A percentile compares a stretch with the other conserved stretches of the same genome.
Evolutionary conservation across 140 eudicot genomes (phyloP).

Genomic region (Oenanthe javanica): DNA sequence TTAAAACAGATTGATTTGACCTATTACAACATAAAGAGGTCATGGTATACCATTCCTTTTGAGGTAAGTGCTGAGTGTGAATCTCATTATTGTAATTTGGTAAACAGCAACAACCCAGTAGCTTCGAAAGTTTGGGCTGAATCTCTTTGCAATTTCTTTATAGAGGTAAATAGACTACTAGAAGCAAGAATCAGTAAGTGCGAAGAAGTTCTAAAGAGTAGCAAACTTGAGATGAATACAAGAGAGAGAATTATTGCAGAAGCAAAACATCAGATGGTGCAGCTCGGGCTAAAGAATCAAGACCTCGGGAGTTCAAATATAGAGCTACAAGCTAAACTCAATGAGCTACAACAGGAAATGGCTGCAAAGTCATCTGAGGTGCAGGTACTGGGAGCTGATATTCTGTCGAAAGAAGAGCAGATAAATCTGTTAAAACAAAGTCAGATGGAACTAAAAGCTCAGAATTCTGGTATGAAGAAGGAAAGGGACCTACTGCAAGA

Average conservation of each 20-base stretch:
- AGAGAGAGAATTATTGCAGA: slow-evolving; percentile 35
- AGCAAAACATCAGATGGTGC: slow-evolving; percentile 33
- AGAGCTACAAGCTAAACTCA: slow-evolving; percentile 12
- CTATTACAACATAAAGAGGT: slow-evolving; percentile 26
- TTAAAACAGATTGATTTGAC: slow-evolving; percentile 22
- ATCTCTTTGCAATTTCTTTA: slow-evolving; percentile 14
- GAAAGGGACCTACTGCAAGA: slow-evolving; percentile 50
- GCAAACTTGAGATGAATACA: slow-evolving; percentile 23
- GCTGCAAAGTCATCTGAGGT: slow-evolving; percentile 17
- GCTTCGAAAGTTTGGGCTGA: slow-evolving; percentile 13
- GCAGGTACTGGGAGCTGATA: slow-evolving; percentile 13
- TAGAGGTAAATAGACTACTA: slow-evolving; percentile 29
- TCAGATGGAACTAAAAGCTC: slow-evolving; percentile 33
- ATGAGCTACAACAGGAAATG: slow-evolving; percentile 16
- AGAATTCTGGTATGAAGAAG: slow-evolving; percentile 30
- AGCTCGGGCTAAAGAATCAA: slow-evolving; percentile 25
- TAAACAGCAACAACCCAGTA: not conserved
- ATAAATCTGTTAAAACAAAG: slow-evolving; percentile 12
- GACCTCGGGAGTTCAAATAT: slow-evolving; percentile 34
- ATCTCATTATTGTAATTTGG: slow-evolving; percentile 12
- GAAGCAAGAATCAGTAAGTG: slow-evolving; percentile 26
- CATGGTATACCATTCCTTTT: slow-evolving; percentile 13
- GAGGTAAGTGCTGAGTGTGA: slow-evolving; percentile 13
- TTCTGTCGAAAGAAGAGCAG: slow-evolving; percentile 23
- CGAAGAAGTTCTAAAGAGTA: slow-evolving; percentile 15